Evolutionary conservation across 805 yeast genomes (phyloP).

Genomic region (Pichia thaimueangensis): DNA sequence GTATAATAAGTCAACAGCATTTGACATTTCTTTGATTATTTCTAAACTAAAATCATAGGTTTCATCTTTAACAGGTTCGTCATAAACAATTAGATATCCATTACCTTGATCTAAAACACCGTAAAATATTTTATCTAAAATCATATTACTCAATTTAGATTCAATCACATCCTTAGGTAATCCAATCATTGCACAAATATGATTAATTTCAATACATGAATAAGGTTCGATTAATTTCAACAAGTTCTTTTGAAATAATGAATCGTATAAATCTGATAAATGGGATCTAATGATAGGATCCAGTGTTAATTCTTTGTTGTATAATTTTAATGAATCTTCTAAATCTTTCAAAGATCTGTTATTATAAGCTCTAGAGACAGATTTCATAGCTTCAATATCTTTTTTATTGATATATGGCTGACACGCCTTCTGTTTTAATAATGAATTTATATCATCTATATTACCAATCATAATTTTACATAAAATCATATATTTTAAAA

Average conservation of each 20-base stretch:
- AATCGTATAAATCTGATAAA: slow-evolving; percentile 87
- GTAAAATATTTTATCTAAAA: slow-evolving; percentile 86
- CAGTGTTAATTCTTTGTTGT: slow-evolving; percentile 67
- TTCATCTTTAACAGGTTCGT: slow-evolving; percentile 81
- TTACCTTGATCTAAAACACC: slow-evolving; percentile 98
- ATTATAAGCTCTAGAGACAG: slow-evolving; percentile 83
- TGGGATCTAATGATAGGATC: slow-evolving; percentile 89
- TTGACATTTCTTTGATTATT: slow-evolving; percentile 78
- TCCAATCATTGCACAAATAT: slow-evolving; percentile 82
- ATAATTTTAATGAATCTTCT: slow-evolving; percentile 71
- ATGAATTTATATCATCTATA: slow-evolving; percentile 76
- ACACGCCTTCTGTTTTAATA: slow-evolving; percentile 61
- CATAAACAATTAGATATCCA: slow-evolving; percentile 92
- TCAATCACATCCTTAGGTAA: slow-evolving; percentile 84
- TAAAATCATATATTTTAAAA: slow-evolving; percentile 85
- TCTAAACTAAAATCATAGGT: slow-evolving; percentile 85
- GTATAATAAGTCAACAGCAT: slow-evolving; percentile 82
- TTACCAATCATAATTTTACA: slow-evolving; percentile 89
- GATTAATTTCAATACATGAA: slow-evolving; percentile 89
- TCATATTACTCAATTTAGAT: slow-evolving; percentile 93
- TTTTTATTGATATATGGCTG: slow-evolving; percentile 46
- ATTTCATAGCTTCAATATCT: slow-evolving; percentile 93
- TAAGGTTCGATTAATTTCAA: slow-evolving; percentile 94
- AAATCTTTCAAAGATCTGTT: slow-evolving; percentile 88
- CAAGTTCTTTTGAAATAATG: slow-evolving; percentile 85